A percentile compares a stretch with the other conserved stretches of the same genome.
phyloP scores from a whole-genome alignment of 2,329 filamentous ascomycete species.

The Malbranchea cinnamomea region DNA sequence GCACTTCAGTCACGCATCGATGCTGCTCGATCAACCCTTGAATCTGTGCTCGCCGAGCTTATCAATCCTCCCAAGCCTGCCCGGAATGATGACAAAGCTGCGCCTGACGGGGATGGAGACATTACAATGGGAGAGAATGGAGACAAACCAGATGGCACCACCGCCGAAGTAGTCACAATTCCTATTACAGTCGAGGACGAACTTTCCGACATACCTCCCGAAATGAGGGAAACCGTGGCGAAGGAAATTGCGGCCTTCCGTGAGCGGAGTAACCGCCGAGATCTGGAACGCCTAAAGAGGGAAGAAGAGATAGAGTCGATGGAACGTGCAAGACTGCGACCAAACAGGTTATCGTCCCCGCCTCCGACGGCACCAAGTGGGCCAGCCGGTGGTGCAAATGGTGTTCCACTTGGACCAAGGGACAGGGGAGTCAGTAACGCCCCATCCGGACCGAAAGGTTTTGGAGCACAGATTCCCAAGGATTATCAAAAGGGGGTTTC shows the following conservation, averaged over 20 bases:
- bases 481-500: slow-evolving; percentile 63
- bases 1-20: slow-evolving; percentile 54
- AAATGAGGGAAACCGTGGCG: slow-evolving; percentile 90
- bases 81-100: slow-evolving; percentile 28
- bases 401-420: slow-evolving; percentile 60
- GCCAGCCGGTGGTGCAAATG: slow-evolving; percentile 51
- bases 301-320: slow-evolving; percentile 88
- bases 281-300: slow-evolving; percentile 69
- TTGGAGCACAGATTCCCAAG: slow-evolving; percentile 47
- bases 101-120: slow-evolving; percentile 51
- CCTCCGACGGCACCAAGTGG: slow-evolving; percentile 47
- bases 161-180: slow-evolving; percentile 79
- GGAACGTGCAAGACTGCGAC: slow-evolving; percentile 60
- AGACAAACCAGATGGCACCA: slow-evolving; percentile 40
- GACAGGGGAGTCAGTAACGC: slow-evolving; percentile 55
- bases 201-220: slow-evolving; percentile 82
- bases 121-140: slow-evolving; percentile 51
- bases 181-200: slow-evolving; percentile 81
- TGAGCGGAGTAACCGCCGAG: slow-evolving; percentile 75
- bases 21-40: slow-evolving; percentile 51
- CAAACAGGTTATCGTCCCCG: slow-evolving; percentile 57
- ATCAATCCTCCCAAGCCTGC: slow-evolving; percentile 47
- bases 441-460: slow-evolving; percentile 54
- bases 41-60: slow-evolving; percentile 53
- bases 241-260: slow-evolving; percentile 89